A percentile compares a stretch with the other conserved stretches of the same genome.
phyloP scores from a whole-genome alignment of 352 stramenopile genomes.

The Phytophthora tentaculata region DNA sequence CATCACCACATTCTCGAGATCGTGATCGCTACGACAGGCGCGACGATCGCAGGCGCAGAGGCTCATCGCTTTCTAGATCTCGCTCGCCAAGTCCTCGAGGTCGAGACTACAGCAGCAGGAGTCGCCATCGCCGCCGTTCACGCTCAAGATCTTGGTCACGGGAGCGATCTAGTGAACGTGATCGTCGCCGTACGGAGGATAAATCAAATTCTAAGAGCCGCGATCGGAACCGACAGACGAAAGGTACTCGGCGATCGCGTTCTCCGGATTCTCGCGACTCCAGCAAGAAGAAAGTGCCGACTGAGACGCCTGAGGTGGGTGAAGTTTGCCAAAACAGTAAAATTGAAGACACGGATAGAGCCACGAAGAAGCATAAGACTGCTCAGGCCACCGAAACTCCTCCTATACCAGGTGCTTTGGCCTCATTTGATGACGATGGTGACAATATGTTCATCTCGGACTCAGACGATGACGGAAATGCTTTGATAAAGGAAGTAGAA shows the following conservation, averaged over 20 bases:
- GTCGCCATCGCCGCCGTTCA: conserved; percentile 21
- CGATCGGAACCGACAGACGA: conserved; percentile 23
- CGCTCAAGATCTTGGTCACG: conserved; percentile 34
- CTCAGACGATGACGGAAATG: conserved; percentile 52
- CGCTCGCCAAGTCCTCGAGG: conserved; percentile 33
- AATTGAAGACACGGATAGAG: conserved; percentile 12
- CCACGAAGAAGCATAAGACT: conserved; percentile 37
- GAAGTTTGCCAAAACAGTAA: conserved; percentile 28
- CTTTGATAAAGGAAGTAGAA: conserved; percentile 31
- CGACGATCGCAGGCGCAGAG: conserved; percentile 33
- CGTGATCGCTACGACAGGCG: conserved; percentile 21
- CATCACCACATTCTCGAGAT: conserved; percentile 29
- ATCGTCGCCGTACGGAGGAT: conserved; percentile 19
- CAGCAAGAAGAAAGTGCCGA: conserved; percentile 20
- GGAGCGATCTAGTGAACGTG: conserved; percentile 33
- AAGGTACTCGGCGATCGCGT: conserved; percentile 12
- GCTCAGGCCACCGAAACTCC: conserved; percentile 6
- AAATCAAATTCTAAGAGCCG: conserved; percentile 4
- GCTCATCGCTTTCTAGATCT: conserved; percentile 42
- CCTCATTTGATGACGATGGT: conserved; percentile 41
- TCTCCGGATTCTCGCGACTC: conserved; percentile 13
- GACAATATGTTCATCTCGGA: conserved; percentile 55
- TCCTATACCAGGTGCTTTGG: conserved; percentile 22
- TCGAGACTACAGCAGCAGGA: conserved; percentile 30
- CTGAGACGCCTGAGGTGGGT: conserved; percentile 14